Percentiles rank a stretch among this genome's conserved stretches.
These are phyloP conservation scores for Diaporthe sp. DNA, from an alignment of 2,329 filamentous ascomycete genomes.

Conservation along the genomic window DNA sequence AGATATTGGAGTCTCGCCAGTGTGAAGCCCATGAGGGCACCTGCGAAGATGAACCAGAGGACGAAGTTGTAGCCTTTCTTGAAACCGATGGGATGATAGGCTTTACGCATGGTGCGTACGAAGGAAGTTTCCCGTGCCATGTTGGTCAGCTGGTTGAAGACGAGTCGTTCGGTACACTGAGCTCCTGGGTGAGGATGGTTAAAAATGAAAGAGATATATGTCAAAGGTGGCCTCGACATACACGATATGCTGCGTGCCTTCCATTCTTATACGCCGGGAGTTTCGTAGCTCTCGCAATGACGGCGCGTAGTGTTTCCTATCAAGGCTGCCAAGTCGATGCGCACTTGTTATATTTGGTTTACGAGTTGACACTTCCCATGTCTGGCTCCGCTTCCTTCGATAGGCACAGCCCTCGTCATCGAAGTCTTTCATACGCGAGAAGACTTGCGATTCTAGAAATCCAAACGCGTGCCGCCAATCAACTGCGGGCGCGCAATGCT, in stretches of 20 bases:
- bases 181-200: no score
- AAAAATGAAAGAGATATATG: background rate
- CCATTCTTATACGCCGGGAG: background rate
- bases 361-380: background rate
- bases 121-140: conserved; percentile 43
- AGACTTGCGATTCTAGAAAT: background rate
- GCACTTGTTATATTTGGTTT: background rate
- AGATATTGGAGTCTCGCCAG: conserved; percentile 64
- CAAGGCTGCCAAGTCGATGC: background rate
- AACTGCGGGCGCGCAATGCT: conserved; percentile 20
- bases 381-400: background rate
- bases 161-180: background rate
- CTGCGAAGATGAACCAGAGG: conserved; percentile 54
- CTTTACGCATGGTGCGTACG: conserved; percentile 43
- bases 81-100: conserved; percentile 44
- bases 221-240: background rate
- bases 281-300: background rate
- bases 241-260: background rate
- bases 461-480: background rate
- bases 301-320: conserved; percentile 7
- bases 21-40: conserved; percentile 60
- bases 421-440: background rate
- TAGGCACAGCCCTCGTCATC: background rate
- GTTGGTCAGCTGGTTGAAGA: background rate
- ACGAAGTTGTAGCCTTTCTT: conserved; percentile 45